These are phyloP conservation scores for Cyclotella sp. DNA, from an alignment of 108 stramenopile genomes.

Conservation along the genomic window DNA sequence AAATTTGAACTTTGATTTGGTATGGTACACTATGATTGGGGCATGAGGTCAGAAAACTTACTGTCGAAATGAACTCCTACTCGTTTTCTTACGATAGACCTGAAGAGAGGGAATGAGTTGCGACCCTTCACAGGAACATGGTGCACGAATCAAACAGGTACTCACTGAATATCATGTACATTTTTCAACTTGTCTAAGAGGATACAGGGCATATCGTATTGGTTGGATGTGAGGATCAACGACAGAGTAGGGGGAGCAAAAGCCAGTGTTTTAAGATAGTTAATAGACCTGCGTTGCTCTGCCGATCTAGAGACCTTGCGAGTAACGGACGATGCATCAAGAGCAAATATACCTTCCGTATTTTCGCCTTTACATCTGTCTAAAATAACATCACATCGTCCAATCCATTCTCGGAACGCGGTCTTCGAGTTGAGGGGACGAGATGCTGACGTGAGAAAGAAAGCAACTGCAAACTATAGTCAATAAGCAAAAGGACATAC, in stretches of 20 bases:
- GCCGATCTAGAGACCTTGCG: constrained; percentile 19
- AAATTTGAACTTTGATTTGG: too few relatives aligned
- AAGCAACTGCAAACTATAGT: neutral
- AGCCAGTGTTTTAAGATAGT: constrained; percentile 45
- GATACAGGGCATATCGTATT: constrained; percentile 35
- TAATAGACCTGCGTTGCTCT: constrained; percentile 24
- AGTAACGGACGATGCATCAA: constrained; percentile 1
- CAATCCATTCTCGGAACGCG: constrained; percentile 32
- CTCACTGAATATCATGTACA: constrained; percentile 42
- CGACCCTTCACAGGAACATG: too few relatives aligned
- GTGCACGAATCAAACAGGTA: neutral
- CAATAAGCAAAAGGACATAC: neutral
- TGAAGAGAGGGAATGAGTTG: neutral
- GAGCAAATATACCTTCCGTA: neutral
- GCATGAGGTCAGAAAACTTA: constrained; percentile 8
- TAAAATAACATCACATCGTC: constrained; percentile 36
- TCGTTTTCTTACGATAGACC: constrained; percentile 32
- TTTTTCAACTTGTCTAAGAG: constrained; percentile 40
- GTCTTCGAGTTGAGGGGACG: neutral
- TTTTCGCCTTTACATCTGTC: constrained; percentile 11
- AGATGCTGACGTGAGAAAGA: neutral
- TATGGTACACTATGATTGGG: neutral
- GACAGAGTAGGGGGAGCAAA: constrained; percentile 25
- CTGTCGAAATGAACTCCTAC: constrained; percentile 53
- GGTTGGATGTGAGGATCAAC: constrained; percentile 6